These are phyloP conservation scores for Globisporangium heterothallicum DNA, from an alignment of 352 stramenopile genomes.

Conservation along the genomic window DNA sequence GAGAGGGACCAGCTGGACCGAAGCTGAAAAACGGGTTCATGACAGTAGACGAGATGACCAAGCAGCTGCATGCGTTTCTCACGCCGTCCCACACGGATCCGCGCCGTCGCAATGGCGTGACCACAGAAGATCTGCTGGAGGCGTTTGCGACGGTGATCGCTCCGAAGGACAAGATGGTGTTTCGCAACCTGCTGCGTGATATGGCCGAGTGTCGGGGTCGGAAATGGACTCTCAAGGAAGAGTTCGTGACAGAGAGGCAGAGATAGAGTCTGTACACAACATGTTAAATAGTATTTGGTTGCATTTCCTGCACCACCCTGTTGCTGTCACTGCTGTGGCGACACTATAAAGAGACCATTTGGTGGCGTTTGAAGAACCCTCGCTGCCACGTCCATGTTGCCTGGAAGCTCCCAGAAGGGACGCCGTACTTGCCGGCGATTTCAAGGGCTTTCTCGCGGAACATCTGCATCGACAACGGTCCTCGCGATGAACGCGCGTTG, in stretches of 20 bases:
- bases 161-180: slow-evolving; percentile 85
- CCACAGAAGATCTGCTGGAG: slow-evolving; percentile 87
- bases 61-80: slow-evolving; percentile 84
- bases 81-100: slow-evolving; percentile 13
- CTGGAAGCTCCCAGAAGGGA: slow-evolving; percentile 30
- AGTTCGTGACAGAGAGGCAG: slow-evolving; percentile 24
- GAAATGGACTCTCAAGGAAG: slow-evolving; percentile 69
- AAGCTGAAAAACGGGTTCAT: slow-evolving; percentile 27
- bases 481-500: background rate
- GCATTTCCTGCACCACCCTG: too few species aligned
- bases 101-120: slow-evolving; percentile 46
- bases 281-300: background rate
- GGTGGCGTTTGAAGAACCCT: slow-evolving; percentile 34
- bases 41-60: slow-evolving; percentile 51
- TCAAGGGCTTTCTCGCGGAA: slow-evolving; percentile 29
- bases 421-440: slow-evolving; percentile 29
- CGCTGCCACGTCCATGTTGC: slow-evolving; percentile 44
- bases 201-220: slow-evolving; percentile 69
- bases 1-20: background rate
- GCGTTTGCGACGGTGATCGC: slow-evolving; percentile 81
- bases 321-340: too few species aligned
- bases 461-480: slow-evolving; percentile 17
- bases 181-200: slow-evolving; percentile 77
- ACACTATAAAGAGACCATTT: slow-evolving; percentile 15
- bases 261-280: slow-evolving; percentile 1